A percentile compares a stretch with the other conserved stretches of the same genome.
Evolutionary conservation across 2,329 filamentous ascomycete genomes (phyloP).

Genomic region (Chalaropsis ovoidea): DNA sequence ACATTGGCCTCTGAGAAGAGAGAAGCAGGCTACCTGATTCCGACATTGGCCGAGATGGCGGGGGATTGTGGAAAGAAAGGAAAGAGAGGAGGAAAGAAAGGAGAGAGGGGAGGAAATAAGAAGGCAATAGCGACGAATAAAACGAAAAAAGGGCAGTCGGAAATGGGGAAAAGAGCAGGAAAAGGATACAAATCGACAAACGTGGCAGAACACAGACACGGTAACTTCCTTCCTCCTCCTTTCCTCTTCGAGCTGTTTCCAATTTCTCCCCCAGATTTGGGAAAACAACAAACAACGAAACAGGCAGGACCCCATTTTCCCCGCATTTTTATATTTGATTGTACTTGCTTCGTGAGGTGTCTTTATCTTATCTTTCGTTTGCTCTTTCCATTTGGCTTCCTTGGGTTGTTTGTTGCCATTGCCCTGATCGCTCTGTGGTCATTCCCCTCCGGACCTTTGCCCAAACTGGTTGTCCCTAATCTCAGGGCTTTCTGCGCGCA

Average conservation of each 20-base stretch:
- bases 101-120: background rate
- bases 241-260: background rate
- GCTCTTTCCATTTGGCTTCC: background rate
- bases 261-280: slow-evolving; percentile 9
- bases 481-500: background rate
- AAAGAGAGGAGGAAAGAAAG: background rate
- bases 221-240: slow-evolving; percentile 1
- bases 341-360: background rate
- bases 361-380: background rate
- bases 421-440: background rate
- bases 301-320: background rate
- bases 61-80: no score
- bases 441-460: slow-evolving; percentile 8
- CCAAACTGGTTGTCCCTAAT: background rate
- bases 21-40: background rate
- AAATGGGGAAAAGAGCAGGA: background rate
- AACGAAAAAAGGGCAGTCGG: background rate
- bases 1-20: background rate
- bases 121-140: background rate
- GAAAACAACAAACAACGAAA: background rate
- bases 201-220: background rate
- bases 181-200: background rate
- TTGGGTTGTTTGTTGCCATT: background rate
- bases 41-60: slow-evolving; percentile 3
- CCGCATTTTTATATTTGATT: slow-evolving; percentile 1